phyloP scores from a whole-genome alignment of 2,329 filamentous ascomycete species.

The Epichloe amarillans region DNA sequence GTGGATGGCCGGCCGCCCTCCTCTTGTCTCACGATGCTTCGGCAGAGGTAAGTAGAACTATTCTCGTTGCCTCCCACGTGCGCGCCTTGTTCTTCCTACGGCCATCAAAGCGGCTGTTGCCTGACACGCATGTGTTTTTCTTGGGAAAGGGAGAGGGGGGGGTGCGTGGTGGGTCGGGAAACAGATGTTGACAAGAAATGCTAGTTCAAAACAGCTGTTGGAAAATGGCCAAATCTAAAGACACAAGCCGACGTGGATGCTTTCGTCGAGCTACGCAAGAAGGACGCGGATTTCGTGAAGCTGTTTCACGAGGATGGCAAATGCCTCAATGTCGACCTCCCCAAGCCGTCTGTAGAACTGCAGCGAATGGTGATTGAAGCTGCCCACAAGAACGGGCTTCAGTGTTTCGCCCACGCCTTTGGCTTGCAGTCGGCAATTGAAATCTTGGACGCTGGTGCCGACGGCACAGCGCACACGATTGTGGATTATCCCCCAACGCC shows the following conservation, averaged over 20 bases:
- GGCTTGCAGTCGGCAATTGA: conserved; percentile 15
- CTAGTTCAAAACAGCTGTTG: conserved; percentile 2
- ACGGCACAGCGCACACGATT: conserved; percentile 20
- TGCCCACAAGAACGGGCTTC: conserved; percentile 14
- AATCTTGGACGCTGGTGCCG: conserved; percentile 14
- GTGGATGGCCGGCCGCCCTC: conserved; percentile 31
- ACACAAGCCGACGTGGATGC: conserved; percentile 25
- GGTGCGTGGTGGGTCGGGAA: too few species aligned
- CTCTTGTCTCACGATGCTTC: conserved; percentile 3
- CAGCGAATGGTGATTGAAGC: conserved; percentile 30
- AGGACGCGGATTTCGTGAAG: conserved; percentile 36
- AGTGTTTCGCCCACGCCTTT: conserved; percentile 16
- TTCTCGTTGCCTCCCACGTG: not conserved
- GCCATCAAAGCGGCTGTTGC: not conserved
- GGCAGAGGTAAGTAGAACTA: conserved; percentile 2
- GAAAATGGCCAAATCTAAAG: conserved; percentile 28
- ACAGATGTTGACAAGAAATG: conserved; percentile 16
- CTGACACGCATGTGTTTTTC: not conserved
- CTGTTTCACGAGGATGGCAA: conserved; percentile 35
- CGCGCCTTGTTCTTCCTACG: not conserved
- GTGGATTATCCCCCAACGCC: conserved; percentile 14
- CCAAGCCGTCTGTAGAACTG: conserved; percentile 27
- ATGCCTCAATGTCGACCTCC: conserved; percentile 22
- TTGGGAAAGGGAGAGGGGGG: too few species aligned
- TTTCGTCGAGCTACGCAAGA: conserved; percentile 26